Evolutionary conservation across 2,329 filamentous ascomycete genomes (phyloP), one percentile per base, ranked within the genome.

Genomic region (Akanthomyces dipterigenus): DNA sequence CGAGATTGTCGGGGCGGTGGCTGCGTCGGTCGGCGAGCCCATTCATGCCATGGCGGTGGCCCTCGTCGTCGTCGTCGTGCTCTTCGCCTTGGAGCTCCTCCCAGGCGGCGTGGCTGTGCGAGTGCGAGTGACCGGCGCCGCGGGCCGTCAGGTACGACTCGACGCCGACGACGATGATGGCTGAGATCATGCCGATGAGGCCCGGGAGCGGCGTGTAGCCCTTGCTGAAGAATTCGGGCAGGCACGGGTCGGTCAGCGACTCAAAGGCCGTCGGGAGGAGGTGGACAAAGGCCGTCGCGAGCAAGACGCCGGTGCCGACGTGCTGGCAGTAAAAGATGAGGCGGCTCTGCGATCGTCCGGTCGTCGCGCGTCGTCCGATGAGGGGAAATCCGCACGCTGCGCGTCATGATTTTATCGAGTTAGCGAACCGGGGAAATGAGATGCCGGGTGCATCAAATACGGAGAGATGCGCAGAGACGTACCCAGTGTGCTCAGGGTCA

Each of bases 61-160:
- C n/a, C n/a, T n/a, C n/a, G 7, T 72, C 65, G 38, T 69, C 68
- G 28, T 70, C 72, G 16, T 75, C 75, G 28, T 72, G 66, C 34
- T 70, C 73, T 14, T 75, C 75, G 31, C 69, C 71, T 36, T 78
- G 76, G 18, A 78, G 76, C 3, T 79, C 78, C 38, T 82, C 80
- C 75, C 79, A 82, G 38, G 73, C 46, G 28, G 70, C 70, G 60
- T 77, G 77, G 36, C 77, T 72, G 65, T 87, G 84, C 1, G 82
- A 80, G 68, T 87, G 82, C 1, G 82, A 82, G 68, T 86, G 85
- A 1, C 83, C 79, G 1, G 85, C 86, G 48, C 85, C 85, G 60
- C 84, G 76, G 2, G 88, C 89, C 0, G 91, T 92, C 67, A 98
- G 87, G 72, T 92, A 91, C 76, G 95, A 96, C 73, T 98, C 93